Evolutionary conservation across 345 rosid genomes (phyloP), one percentile per base, ranked within the genome.

Genomic region (Abelmoschus esculentus): DNA sequence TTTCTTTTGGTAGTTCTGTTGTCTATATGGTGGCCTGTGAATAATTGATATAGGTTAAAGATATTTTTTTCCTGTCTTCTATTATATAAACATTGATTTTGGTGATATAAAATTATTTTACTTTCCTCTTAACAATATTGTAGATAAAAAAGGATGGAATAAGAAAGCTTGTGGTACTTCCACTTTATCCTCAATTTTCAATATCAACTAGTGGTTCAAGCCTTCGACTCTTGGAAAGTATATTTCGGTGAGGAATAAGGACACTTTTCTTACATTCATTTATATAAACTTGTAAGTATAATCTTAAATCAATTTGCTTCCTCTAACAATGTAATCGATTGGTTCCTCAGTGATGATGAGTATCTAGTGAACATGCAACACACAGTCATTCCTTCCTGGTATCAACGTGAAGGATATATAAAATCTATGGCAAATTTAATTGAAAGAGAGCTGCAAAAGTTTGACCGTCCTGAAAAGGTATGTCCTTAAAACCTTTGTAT

Each of bases 201-300:
- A 93, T 93, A 86, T 93, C 99, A 54, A 93, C 99, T 46, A 91
- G 99, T 66, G 99, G 99, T 65, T 93, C 99, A 78, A 93, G 99
- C 81, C 95, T 93, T 67, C 86, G 96, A 75, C 97, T 93, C 56
- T 85, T 93, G 82, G 97, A 93, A 81, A 83, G 82, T 66, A 91
- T 93, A 86, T 93, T 93, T 77, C 79, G 99, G 97, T 93, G 74
- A 77, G 76, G 49, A 60, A 42, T 61, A 69, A 60, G 14, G 31
- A 8, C 74, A 36, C 15, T 58, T 66, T 1, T 9, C 70, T 47
- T 66, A 13, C 70, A 47, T 14, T 70, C 19, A 8, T 40, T 61
- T 44, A 31, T 66, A 19, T 66, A 14, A 50, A 69, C 42, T 18
- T 50, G 22, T 17, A 26, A 18, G 6, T 13, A 32, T 49, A 26